Percentiles rank a stretch among this genome's conserved stretches.
phyloP scores from a whole-genome alignment of 2,329 filamentous ascomycete genomes.

The Penicillium polonicum region DNA sequence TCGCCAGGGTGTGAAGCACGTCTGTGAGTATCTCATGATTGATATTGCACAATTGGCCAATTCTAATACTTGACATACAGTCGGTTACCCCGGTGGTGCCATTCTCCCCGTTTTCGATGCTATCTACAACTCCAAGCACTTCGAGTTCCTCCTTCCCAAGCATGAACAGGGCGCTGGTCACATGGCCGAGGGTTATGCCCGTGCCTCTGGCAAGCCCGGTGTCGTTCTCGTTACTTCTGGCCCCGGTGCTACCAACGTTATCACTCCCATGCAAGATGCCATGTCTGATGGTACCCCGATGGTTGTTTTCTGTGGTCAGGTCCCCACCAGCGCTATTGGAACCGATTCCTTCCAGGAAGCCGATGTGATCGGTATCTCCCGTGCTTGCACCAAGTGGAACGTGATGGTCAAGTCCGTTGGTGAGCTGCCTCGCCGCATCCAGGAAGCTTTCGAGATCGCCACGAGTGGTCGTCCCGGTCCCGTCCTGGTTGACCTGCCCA shows the following conservation, averaged over 20 bases:
- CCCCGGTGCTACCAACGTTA: slow-evolving; percentile 92
- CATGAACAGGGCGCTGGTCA: slow-evolving; percentile 98
- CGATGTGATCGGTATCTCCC: slow-evolving; percentile 88
- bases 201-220: slow-evolving; percentile 88
- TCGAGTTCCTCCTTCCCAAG: slow-evolving; percentile 90
- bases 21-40: slow-evolving; percentile 66
- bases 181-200: slow-evolving; percentile 97
- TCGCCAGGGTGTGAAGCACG: slow-evolving; percentile 83
- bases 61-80: slow-evolving; percentile 41
- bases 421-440: slow-evolving; percentile 88
- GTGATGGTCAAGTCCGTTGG: slow-evolving; percentile 96
- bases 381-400: slow-evolving; percentile 98
- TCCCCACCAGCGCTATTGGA: slow-evolving; percentile 83
- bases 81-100: slow-evolving; percentile 89
- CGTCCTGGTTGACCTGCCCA: slow-evolving; percentile 91
- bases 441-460: slow-evolving; percentile 97
- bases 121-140: slow-evolving; percentile 96
- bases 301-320: slow-evolving; percentile 94
- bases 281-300: slow-evolving; percentile 93
- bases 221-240: slow-evolving; percentile 97
- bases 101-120: slow-evolving; percentile 98
- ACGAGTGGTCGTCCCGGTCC: slow-evolving; percentile 91
- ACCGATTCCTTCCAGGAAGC: slow-evolving; percentile 97
- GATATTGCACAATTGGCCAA: background rate
- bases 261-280: slow-evolving; percentile 95